Evolutionary conservation across 1,139 yeast species (phyloP).

Genomic region (Kurtzmaniella quercitrusa): DNA sequence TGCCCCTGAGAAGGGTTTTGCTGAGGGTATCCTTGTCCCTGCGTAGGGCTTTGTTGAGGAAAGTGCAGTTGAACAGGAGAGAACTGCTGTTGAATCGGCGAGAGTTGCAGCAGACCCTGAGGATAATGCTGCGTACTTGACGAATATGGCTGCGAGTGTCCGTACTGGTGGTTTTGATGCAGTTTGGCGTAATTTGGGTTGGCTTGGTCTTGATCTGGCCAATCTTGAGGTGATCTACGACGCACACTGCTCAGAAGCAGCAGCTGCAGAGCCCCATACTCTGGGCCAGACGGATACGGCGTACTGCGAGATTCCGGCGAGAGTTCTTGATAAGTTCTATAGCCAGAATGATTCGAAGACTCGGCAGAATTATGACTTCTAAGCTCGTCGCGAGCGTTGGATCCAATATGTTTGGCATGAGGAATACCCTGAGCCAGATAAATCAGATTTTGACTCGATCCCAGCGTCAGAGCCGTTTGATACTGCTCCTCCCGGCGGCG

Average conservation of each 20-base stretch:
- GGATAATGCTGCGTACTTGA: too few species aligned
- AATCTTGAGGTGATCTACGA: not conserved
- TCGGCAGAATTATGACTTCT: not conserved
- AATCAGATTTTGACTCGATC: not conserved
- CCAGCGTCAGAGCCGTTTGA: not conserved
- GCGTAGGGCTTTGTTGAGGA: too few species aligned
- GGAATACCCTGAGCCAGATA: not conserved
- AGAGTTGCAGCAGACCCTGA: too few species aligned
- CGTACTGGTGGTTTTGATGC: not conserved
- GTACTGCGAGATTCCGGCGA: not conserved
- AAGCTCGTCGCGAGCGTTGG: not conserved
- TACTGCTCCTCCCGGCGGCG: constrained; percentile 7
- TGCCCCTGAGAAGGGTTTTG: too few species aligned
- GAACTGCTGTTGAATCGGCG: too few species aligned
- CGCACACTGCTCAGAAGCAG: not conserved
- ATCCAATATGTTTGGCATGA: not conserved
- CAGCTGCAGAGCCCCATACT: not conserved
- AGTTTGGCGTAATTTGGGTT: not conserved
- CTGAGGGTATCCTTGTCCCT: too few species aligned
- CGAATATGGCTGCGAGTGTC: too few species aligned
- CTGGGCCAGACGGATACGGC: not conserved
- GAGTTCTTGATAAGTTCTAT: not conserved
- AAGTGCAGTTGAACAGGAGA: too few species aligned
- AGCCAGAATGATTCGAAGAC: constrained; percentile 4
- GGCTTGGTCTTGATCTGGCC: not conserved